Evolutionary conservation across 2,329 filamentous ascomycete species (phyloP).

Genomic region (Niveomyces coronatus): DNA sequence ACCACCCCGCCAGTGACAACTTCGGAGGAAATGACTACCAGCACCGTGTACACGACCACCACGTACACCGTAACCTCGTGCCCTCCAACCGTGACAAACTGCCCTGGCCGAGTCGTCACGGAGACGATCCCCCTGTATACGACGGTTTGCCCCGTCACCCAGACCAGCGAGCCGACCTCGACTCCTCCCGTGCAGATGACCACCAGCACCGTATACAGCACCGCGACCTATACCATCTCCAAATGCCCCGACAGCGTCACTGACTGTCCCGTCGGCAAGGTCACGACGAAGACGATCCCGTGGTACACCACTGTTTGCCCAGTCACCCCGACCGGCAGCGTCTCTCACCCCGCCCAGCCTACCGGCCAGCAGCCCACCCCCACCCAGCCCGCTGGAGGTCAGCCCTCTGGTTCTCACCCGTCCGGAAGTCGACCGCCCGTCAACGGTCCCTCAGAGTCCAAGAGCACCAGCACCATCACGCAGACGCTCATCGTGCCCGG

Average conservation of each 20-base stretch:
- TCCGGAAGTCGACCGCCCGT: too few relatives aligned
- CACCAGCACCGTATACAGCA: conserved; percentile 13
- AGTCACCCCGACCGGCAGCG: conserved; percentile 3
- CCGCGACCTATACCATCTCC: conserved; percentile 12
- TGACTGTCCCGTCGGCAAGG: conserved; percentile 12
- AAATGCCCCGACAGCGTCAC: conserved; percentile 11
- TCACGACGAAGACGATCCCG: conserved; percentile 9
- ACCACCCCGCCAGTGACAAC: neutral
- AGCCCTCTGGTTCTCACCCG: too few relatives aligned
- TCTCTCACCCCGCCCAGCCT: conserved; percentile 6
- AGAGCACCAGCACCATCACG: too few relatives aligned
- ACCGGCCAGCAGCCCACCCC: neutral
- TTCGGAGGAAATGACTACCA: conserved; percentile 11
- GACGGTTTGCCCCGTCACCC: conserved; percentile 8
- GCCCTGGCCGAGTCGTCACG: conserved; percentile 12
- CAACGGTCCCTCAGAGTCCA: neutral
- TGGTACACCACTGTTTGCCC: conserved; percentile 7
- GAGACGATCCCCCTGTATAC: conserved; percentile 7
- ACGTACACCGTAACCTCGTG: conserved; percentile 13
- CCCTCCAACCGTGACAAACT: conserved; percentile 12
- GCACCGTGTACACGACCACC: conserved; percentile 11
- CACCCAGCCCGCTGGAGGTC: neutral
- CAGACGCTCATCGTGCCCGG: too few relatives aligned
- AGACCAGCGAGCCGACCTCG: conserved; percentile 4
- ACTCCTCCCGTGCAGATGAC: conserved; percentile 4